These are phyloP conservation scores for Cladophialophora bantiana DNA, from an alignment of 2,329 filamentous ascomycete species.

Conservation along the genomic window DNA sequence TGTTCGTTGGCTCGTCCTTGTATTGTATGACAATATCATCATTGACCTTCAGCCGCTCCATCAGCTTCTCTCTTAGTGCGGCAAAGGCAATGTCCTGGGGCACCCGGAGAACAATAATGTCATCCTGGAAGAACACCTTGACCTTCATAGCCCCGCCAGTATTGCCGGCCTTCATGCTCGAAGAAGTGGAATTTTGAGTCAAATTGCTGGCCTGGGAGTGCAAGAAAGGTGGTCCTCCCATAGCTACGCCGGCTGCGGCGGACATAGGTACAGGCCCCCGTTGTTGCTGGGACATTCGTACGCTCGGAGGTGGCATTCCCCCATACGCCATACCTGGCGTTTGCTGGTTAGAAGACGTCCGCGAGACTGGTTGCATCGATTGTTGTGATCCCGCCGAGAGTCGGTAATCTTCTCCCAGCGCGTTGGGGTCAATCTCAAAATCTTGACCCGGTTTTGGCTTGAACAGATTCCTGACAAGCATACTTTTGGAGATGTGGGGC, in stretches of 20 bases:
- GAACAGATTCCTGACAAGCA: constrained; percentile 88
- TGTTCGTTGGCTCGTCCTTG: constrained; percentile 80
- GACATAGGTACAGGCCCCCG: constrained; percentile 46
- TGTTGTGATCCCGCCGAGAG: constrained; percentile 73
- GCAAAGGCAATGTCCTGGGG: constrained; percentile 78
- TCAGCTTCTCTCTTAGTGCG: constrained; percentile 82
- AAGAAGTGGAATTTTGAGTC: constrained; percentile 51
- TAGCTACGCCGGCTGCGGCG: constrained; percentile 39
- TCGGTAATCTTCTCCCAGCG: constrained; percentile 72
- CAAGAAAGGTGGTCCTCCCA: constrained; percentile 48
- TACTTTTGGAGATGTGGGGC: constrained; percentile 81
- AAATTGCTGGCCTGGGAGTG: constrained; percentile 61
- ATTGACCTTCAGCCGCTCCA: constrained; percentile 79
- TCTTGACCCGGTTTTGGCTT: constrained; percentile 81
- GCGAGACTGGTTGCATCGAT: constrained; percentile 69
- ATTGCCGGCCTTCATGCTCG: constrained; percentile 41
- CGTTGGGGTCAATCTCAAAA: constrained; percentile 83
- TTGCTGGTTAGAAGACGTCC: constrained; percentile 70
- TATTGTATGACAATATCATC: constrained; percentile 80
- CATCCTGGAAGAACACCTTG: constrained; percentile 92
- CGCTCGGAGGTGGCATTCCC: constrained; percentile 53
- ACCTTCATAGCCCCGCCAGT: constrained; percentile 74
- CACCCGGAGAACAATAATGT: constrained; percentile 89
- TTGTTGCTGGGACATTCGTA: constrained; percentile 52
- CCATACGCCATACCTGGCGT: constrained; percentile 64